A percentile compares a stretch with the other conserved stretches of the same genome.
These are phyloP conservation scores for Penicillium sumatraense DNA, from an alignment of 2,329 filamentous ascomycete genomes.

Conservation along the genomic window DNA sequence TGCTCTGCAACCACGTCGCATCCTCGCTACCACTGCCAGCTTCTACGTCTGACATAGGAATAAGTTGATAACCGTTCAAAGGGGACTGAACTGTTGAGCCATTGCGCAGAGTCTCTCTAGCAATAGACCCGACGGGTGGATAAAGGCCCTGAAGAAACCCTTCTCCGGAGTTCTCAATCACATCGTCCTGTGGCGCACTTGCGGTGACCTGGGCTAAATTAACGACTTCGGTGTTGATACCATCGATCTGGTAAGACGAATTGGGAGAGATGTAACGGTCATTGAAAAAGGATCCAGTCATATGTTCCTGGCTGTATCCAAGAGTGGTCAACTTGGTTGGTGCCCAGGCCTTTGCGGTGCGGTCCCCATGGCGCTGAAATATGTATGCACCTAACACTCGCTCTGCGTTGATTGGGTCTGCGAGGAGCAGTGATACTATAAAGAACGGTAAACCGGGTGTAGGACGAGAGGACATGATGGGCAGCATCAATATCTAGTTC, in stretches of 20 bases:
- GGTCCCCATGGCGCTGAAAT: slow-evolving; percentile 85
- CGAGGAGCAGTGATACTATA: neutral
- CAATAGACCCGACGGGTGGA: slow-evolving; percentile 66
- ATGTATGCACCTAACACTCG: slow-evolving; percentile 78
- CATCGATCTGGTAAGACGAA: slow-evolving; percentile 63
- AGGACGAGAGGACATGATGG: neutral
- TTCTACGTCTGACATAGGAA: slow-evolving; percentile 65
- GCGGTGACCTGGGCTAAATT: slow-evolving; percentile 70
- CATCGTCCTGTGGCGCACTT: slow-evolving; percentile 71
- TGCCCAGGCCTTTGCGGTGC: slow-evolving; percentile 73
- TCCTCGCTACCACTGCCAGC: slow-evolving; percentile 63
- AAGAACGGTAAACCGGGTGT: neutral
- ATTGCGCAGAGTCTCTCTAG: slow-evolving; percentile 69
- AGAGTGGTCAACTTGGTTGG: slow-evolving; percentile 75
- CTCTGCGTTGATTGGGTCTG: slow-evolving; percentile 50
- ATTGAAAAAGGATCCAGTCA: slow-evolving; percentile 74
- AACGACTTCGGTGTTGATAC: slow-evolving; percentile 67
- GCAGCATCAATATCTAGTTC: neutral
- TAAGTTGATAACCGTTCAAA: slow-evolving; percentile 78
- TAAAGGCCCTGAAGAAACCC: slow-evolving; percentile 89
- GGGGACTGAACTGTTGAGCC: slow-evolving; percentile 68
- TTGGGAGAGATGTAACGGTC: slow-evolving; percentile 69
- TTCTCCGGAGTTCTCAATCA: slow-evolving; percentile 75
- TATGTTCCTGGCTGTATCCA: slow-evolving; percentile 73
- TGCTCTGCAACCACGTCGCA: slow-evolving; percentile 59